Evolutionary conservation across 208 protist genomes (phyloP), one percentile per base, ranked within the genome.

Genomic region (Angomonas deanei): DNA sequence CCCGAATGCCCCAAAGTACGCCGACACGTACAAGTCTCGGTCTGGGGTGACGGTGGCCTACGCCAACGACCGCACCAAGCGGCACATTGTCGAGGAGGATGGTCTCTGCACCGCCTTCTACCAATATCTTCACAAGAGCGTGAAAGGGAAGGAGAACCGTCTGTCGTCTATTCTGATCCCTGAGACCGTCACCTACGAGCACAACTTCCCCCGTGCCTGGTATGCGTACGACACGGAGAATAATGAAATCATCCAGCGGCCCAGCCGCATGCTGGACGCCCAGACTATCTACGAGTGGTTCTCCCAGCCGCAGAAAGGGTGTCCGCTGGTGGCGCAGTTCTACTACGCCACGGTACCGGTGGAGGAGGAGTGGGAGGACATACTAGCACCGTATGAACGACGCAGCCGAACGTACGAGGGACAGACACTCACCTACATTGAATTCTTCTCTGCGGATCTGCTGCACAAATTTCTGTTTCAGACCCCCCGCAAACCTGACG

Each of bases 181-280:
- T 0, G 86, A 97, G 28, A 96, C 92, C 13, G 86, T 97, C 28
- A 88, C 96, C 30, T 97, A 92, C 69, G 89, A 97, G 54, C 92
- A 97, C 82, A 97, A 97, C 77, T 97, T 97, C 62, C 92, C 92
- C 1, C 85, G 88, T 11, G 88, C 85, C 17, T 97, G 92, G 92
- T 97, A 93, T 76, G 78, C 78, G 15, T 95, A 93, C 66, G 89
- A 94, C 52, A 48, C 17, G n/a, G 88, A 94, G 64, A 83, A 79
- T 46, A 68, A 63, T 32, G 91, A 92, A 57, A 82, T 96, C 46
- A 73, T 82, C 42, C 92, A 94, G 74, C 80, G 84, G 11, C 82
- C 87, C 0, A 80, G 84, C 19, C 83, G 80, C 38, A 91, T 91
- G 85, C 76, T 96, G 0, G 91, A 96, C 47, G 84, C 88, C 36